These are phyloP conservation scores for Saccharomyces hybrid DNA, from an alignment of 1,139 yeast species.

Conservation along the genomic window DNA sequence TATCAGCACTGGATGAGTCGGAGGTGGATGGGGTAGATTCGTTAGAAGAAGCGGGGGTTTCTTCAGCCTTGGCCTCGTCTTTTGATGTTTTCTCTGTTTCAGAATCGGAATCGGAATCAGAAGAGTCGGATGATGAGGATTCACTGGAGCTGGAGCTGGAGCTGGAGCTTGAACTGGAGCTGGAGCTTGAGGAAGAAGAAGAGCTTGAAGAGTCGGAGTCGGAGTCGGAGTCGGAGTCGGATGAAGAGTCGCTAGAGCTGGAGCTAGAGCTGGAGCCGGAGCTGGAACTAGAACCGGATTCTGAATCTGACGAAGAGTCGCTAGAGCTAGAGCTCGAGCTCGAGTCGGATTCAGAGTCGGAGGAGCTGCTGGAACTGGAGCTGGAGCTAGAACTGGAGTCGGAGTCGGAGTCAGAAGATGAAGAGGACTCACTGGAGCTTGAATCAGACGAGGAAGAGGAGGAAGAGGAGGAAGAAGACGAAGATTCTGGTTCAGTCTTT, in stretches of 20 bases:
- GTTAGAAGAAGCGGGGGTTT: constrained; percentile 3
- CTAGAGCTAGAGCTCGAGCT: constrained; percentile 8
- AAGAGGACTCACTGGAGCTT: constrained; percentile 7
- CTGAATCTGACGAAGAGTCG: constrained; percentile 10
- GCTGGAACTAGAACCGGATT: constrained; percentile 13
- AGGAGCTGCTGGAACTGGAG: constrained; percentile 7
- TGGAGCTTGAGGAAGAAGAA: constrained; percentile 10
- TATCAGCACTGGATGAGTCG: constrained; percentile 9
- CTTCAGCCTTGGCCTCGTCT: not conserved
- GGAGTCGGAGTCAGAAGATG: constrained; percentile 9
- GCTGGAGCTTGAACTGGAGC: too few species aligned
- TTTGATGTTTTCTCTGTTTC: not conserved
- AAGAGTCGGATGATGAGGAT: not conserved
- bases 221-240: constrained; percentile 7
- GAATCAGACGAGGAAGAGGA: constrained; percentile 10
- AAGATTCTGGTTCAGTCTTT: constrained; percentile 9
- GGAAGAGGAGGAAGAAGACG: constrained; percentile 8
- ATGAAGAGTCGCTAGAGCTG: constrained; percentile 8
- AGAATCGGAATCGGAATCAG: constrained; percentile 18
- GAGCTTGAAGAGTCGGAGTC: constrained; percentile 16
- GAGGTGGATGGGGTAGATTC: constrained; percentile 7
- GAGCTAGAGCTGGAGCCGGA: constrained; percentile 1
- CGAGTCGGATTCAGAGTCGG: constrained; percentile 9
- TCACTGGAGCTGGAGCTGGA: constrained; percentile 15
- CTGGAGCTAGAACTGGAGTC: constrained; percentile 9